phyloP scores from a whole-genome alignment of 176 grass and related monocot genomes.

The Thalia dealbata region DNA sequence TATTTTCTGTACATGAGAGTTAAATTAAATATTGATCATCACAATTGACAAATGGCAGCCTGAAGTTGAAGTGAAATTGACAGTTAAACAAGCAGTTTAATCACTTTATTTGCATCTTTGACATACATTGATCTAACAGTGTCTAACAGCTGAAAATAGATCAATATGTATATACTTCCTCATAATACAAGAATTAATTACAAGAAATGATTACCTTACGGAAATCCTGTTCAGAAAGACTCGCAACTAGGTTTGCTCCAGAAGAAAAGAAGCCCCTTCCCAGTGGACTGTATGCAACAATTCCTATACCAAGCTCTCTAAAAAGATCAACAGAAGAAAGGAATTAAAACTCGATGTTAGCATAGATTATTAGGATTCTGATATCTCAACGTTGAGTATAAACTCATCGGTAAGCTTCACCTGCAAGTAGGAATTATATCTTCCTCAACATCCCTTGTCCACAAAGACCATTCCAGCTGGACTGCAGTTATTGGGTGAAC shows the following conservation, averaged over 20 bases:
- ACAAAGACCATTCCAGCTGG: slow-evolving; percentile 57
- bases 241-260: slow-evolving; percentile 33
- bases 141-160: not conserved
- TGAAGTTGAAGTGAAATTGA: not conserved
- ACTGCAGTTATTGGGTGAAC: slow-evolving; percentile 55
- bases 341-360: not conserved
- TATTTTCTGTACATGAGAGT: not conserved
- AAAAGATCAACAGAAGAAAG: not conserved
- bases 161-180: not conserved
- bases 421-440: slow-evolving; percentile 62
- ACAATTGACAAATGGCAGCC: not conserved
- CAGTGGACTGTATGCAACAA: slow-evolving; percentile 60
- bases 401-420: slow-evolving; percentile 12
- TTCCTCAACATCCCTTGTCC: slow-evolving; percentile 57
- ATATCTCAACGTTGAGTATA: not conserved
- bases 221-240: slow-evolving; percentile 23
- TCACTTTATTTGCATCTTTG: too few species aligned
- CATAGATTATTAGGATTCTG: not conserved
- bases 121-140: too few species aligned
- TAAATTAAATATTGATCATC: not conserved
- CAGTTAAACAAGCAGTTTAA: not conserved
- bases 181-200: not conserved
- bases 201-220: slow-evolving; percentile 31
- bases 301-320: slow-evolving; percentile 65
- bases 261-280: slow-evolving; percentile 42